phyloP scores from a whole-genome alignment of 1,284 basidiomycete genomes.

The Marasmius oreades region DNA sequence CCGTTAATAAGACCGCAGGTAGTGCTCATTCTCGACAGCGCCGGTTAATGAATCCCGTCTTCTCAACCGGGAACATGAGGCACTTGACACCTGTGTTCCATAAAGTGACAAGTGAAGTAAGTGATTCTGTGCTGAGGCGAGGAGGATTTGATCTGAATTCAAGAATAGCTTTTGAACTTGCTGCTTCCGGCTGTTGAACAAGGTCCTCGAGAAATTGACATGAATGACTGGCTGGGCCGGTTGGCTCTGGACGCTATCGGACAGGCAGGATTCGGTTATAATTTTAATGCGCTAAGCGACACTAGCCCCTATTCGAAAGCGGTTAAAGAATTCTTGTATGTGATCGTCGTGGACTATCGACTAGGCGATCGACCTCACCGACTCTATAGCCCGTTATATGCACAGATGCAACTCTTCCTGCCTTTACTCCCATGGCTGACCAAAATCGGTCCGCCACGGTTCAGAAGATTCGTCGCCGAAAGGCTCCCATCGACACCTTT shows the following conservation, averaged over 20 bases:
- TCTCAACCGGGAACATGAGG: constrained; percentile 11
- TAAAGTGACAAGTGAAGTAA: not conserved
- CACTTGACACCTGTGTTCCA: constrained; percentile 8
- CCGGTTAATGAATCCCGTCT: constrained; percentile 12
- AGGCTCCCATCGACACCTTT: constrained; percentile 30
- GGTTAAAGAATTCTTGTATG: constrained; percentile 26
- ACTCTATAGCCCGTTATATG: not conserved
- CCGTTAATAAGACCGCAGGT: too few relatives aligned
- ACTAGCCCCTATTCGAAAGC: constrained; percentile 27
- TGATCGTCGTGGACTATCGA: too few relatives aligned
- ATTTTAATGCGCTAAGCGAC: constrained; percentile 31
- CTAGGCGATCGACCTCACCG: too few relatives aligned
- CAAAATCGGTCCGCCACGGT: constrained; percentile 29
- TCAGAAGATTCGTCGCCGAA: constrained; percentile 34
- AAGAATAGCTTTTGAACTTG: too few relatives aligned
- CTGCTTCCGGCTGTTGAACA: too few relatives aligned
- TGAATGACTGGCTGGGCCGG: constrained; percentile 14
- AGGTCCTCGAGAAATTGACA: too few relatives aligned
- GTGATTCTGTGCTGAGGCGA: too few relatives aligned
- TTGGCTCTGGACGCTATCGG: constrained; percentile 25
- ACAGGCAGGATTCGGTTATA: constrained; percentile 33
- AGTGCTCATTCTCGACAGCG: too few relatives aligned
- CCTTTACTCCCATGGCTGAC: constrained; percentile 27
- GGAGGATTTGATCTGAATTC: too few relatives aligned
- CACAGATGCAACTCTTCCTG: not conserved